Conservation (phyloP, 2,329 filamentous ascomycete species). For the Alternaria consortialis region DNA sequence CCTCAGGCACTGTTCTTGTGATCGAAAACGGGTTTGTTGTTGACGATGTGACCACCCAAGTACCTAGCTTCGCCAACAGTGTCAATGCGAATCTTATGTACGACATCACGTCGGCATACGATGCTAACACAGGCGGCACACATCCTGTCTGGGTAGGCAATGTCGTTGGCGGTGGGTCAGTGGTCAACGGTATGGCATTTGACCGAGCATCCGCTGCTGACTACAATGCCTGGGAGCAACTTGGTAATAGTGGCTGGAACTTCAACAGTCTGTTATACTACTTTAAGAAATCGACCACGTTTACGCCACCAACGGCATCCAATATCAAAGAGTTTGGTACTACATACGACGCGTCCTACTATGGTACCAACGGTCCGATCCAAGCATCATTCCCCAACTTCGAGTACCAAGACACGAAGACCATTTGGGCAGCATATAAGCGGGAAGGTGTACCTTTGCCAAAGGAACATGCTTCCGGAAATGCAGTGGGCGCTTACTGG, state of each 20-base stretch:
- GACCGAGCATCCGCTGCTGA: slow-evolving; percentile 48
- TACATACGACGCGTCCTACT: slow-evolving; percentile 38
- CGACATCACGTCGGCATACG: slow-evolving; percentile 34
- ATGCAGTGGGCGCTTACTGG: slow-evolving; percentile 42
- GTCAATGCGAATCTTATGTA: slow-evolving; percentile 37
- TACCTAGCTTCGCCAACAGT: slow-evolving; percentile 33
- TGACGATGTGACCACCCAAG: slow-evolving; percentile 34
- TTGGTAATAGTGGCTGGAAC: slow-evolving; percentile 63
- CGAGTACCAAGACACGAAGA: slow-evolving; percentile 33
- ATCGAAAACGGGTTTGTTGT: slow-evolving; percentile 38
- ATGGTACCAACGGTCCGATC: slow-evolving; percentile 34
- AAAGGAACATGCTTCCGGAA: slow-evolving; percentile 39
- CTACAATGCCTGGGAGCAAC: slow-evolving; percentile 64
- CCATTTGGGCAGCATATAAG: slow-evolving; percentile 33
- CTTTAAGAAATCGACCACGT: slow-evolving; percentile 44
- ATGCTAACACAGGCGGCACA: slow-evolving; percentile 23
- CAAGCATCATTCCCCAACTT: slow-evolving; percentile 39
- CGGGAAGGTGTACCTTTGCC: slow-evolving; percentile 27
- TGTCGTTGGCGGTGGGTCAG: slow-evolving; percentile 49
- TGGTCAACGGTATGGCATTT: slow-evolving; percentile 53
- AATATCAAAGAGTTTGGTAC: slow-evolving; percentile 31
- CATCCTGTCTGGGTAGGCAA: slow-evolving; percentile 32
- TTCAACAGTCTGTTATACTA: slow-evolving; percentile 42
- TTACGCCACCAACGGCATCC: slow-evolving; percentile 26
- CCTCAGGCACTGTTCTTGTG: slow-evolving; percentile 37